Base-by-base conservation (phyloP, 495 filamentous ascomycete species). In the Annulohypoxylon maeteangense region DNA sequence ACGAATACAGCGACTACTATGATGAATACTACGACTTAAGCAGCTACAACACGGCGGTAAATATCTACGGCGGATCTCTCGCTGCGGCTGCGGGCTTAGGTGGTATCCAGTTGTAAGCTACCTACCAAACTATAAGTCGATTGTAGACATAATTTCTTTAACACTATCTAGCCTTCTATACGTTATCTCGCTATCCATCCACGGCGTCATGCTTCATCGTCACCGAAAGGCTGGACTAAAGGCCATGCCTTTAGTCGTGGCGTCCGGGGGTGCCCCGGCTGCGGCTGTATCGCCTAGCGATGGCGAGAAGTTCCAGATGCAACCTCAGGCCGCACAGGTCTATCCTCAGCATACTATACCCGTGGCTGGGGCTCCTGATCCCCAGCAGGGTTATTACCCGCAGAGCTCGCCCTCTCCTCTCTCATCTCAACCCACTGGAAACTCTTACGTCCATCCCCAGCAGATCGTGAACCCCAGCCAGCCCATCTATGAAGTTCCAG, bases 141-240 rank as follows among this genome's bases (percentile, higher is more conserved):
- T 23, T 1, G 8, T 7, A 11, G 14, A 20, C 27, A 34, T 58
- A 23, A n/a, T 14, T 2, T 22, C 20, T 47, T n/a, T 68, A 67
- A 72, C 62, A 31, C 47, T n/a, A 56, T 23, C 4, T 58, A 85
- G 83, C 51, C 42, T 79, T 18, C 75, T 84, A 25, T 81, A 79
- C 54, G 27, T 83, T 18, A 54, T 78, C 56, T 77, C 81, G 12
- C 78, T 84, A 4, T 64, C 77, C 7, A 71, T 85, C 12, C 78
- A 81, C 45, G 71, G 78, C 61, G 67, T 84, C 12, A 68, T 71
- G 32, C 67, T 85, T 5, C 78, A 84, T 66, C 80, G 81, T n/a
- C 84, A 85, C 67, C 80, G 84, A 60, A 72, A 70, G 22, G 81
- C 78, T 0, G 82, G 82, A 14, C 74, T 81, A 8, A 80, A 78